Conservation (phyloP, 1,139 yeast genomes). For the Kodamaea derodonti region DNA sequence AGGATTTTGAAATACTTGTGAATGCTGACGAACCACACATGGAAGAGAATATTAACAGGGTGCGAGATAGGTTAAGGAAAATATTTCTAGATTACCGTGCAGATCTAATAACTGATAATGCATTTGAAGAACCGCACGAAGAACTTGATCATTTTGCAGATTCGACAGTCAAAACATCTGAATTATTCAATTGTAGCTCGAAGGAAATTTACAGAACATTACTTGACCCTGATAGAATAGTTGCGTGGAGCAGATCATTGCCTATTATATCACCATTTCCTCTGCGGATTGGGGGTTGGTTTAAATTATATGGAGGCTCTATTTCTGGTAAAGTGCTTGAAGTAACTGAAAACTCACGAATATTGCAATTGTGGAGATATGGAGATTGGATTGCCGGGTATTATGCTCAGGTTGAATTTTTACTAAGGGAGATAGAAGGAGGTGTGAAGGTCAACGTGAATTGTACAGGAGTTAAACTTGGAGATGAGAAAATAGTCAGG, state of each 20-base stretch:
- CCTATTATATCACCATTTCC: slow-evolving; percentile 4
- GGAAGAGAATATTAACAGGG: neutral
- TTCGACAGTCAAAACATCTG: neutral
- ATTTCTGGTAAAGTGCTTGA: slow-evolving; percentile 1
- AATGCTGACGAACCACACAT: neutral
- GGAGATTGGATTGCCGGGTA: slow-evolving; percentile 4
- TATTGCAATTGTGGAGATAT: slow-evolving; percentile 1
- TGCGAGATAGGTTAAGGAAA: neutral
- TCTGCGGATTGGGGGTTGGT: slow-evolving; percentile 3
- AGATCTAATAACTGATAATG: neutral
- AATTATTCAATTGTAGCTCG: neutral
- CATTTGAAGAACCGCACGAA: neutral
- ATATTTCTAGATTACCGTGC: neutral
- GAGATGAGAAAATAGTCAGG: slow-evolving; percentile 2
- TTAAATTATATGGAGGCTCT: slow-evolving; percentile 3
- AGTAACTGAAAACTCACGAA: neutral
- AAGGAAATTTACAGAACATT: neutral
- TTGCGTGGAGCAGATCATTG: slow-evolving; percentile 5
- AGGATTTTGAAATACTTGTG: neutral
- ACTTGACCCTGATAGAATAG: slow-evolving; percentile 1
- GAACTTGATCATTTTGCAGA: neutral
- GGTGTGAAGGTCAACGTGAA: slow-evolving; percentile 2
- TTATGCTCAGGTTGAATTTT: slow-evolving; percentile 4
- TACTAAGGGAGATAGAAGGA: neutral
- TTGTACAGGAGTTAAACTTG: slow-evolving; percentile 4